Conservation (phyloP, 106 monocot genomes). For the Ottelia alismoides region DNA sequence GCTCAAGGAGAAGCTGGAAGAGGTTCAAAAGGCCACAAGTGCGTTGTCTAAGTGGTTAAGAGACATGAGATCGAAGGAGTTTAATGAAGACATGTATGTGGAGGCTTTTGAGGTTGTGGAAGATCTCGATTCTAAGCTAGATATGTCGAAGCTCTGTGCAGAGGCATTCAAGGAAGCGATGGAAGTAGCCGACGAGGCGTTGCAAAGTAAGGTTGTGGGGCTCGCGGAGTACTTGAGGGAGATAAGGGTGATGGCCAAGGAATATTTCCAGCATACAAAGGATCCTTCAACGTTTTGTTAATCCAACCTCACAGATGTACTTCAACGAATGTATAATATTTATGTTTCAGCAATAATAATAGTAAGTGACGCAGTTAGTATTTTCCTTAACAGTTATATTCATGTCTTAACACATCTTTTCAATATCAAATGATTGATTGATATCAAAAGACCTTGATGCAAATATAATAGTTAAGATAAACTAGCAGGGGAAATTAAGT, state of each 20-base stretch:
- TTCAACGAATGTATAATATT: too few relatives aligned
- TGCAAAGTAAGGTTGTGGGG: conserved; percentile 2
- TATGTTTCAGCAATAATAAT: too few relatives aligned
- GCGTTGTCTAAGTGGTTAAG: conserved; percentile 15
- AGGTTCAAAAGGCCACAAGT: not conserved
- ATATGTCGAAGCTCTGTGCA: conserved; percentile 12
- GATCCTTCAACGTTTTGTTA: too few relatives aligned
- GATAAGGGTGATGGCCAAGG: conserved; percentile 18
- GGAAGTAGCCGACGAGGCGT: conserved; percentile 1
- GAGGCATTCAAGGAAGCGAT: conserved; percentile 13
- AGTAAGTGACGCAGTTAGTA: too few relatives aligned
- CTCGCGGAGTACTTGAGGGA: conserved; percentile 19
- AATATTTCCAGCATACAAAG: conserved; percentile 27
- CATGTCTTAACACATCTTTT: too few relatives aligned
- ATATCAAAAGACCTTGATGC: too few relatives aligned
- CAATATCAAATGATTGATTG: too few relatives aligned
- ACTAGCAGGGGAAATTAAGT: too few relatives aligned
- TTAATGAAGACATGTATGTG: not conserved
- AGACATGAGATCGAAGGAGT: not conserved
- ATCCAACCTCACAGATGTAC: too few relatives aligned
- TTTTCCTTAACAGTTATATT: too few relatives aligned
- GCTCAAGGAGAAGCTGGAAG: not conserved
- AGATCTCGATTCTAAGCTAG: not conserved
- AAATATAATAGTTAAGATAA: too few relatives aligned
- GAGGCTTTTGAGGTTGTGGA: conserved; percentile 8